Evolutionary conservation across 192 early-diverging fungal species (phyloP).

Genomic region (Rhizophagus sp.): DNA sequence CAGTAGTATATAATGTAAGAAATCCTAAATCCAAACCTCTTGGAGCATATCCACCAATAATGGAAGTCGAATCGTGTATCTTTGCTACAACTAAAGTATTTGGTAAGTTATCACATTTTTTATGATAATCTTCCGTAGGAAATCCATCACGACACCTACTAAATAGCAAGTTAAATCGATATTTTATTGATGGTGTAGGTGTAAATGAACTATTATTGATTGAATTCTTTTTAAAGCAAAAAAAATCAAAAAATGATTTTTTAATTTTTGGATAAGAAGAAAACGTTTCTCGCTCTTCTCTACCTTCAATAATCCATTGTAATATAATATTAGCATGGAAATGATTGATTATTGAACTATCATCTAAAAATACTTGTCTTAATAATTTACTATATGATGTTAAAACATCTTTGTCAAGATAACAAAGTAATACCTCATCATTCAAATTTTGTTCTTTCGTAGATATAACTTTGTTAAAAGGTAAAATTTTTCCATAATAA

Average conservation of each 20-base stretch:
- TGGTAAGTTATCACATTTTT: neutral
- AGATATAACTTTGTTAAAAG: neutral
- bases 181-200: neutral
- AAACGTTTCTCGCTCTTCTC: neutral
- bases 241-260: neutral
- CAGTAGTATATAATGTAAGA: neutral
- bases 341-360: neutral
- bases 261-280: neutral
- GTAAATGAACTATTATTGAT: neutral
- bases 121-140: neutral
- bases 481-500: neutral
- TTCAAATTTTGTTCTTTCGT: neutral
- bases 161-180: neutral
- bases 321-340: neutral
- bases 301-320: neutral
- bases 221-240: neutral
- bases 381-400: neutral
- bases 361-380: neutral
- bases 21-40: neutral
- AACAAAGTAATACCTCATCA: neutral
- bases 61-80: neutral
- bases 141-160: too few species aligned
- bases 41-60: constrained; percentile 7
- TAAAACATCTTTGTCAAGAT: constrained; percentile 3
- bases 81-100: constrained; percentile 4